These are phyloP conservation scores for Mycosphaerella sp. DNA, from an alignment of 2,329 filamentous ascomycete genomes.

Conservation along the genomic window DNA sequence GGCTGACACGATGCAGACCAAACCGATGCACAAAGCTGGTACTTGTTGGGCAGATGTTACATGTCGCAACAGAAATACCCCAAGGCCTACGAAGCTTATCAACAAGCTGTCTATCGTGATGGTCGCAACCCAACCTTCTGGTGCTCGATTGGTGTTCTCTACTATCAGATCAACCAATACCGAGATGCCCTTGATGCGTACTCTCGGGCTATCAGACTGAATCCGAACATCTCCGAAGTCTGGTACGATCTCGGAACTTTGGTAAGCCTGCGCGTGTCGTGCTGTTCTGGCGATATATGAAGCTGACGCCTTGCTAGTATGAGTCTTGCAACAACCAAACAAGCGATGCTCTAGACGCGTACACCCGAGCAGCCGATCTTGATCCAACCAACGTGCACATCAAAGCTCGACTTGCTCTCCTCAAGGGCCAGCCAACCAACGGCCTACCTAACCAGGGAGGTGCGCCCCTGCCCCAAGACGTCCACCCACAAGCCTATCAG, in stretches of 20 bases:
- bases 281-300: not conserved
- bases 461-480: constrained; percentile 87
- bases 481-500: constrained; percentile 92
- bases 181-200: constrained; percentile 96
- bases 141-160: constrained; percentile 98
- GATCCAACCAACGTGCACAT: constrained; percentile 92
- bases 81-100: constrained; percentile 96
- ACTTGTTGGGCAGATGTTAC: constrained; percentile 92
- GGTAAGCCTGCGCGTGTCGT: constrained; percentile 51
- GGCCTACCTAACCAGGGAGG: constrained; percentile 64
- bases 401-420: constrained; percentile 83
- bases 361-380: constrained; percentile 87
- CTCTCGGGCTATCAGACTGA: constrained; percentile 89
- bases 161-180: constrained; percentile 99
- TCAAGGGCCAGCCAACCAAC: constrained; percentile 67
- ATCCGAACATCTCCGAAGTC: constrained; percentile 97
- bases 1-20: constrained; percentile 56
- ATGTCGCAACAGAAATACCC: constrained; percentile 99
- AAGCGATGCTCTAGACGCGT: constrained; percentile 89
- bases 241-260: constrained; percentile 98
- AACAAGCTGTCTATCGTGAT: constrained; percentile 96
- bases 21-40: constrained; percentile 96
- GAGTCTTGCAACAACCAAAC: constrained; percentile 99
- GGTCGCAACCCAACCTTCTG: constrained; percentile 97
- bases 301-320: constrained; percentile 55